Percentiles rank a stretch among this genome's conserved stretches.
phyloP scores from a whole-genome alignment of 192 early-diverging fungal species.

The Podila clonocystis region DNA sequence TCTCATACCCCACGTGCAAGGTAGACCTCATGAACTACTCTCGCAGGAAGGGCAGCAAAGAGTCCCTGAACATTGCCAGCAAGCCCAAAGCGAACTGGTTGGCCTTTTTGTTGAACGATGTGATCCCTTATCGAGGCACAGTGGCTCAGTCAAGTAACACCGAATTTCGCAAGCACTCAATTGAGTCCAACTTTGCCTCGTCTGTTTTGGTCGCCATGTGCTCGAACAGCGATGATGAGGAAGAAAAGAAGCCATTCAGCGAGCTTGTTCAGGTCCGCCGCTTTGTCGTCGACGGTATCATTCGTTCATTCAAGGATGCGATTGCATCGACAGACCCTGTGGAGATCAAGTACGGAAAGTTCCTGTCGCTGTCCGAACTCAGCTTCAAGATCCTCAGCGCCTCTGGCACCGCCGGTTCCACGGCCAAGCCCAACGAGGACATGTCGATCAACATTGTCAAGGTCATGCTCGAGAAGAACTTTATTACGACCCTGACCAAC shows the following conservation, averaged over 20 bases:
- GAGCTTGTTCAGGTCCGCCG: constrained; percentile 70
- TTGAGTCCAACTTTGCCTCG: constrained; percentile 74
- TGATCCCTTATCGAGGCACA: constrained; percentile 66
- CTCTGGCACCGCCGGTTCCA: constrained; percentile 17
- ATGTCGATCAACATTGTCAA: constrained; percentile 68
- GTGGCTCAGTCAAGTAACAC: constrained; percentile 55
- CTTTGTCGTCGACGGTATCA: constrained; percentile 74
- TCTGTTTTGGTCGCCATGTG: constrained; percentile 72
- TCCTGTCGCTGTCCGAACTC: constrained; percentile 74
- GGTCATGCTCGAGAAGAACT: constrained; percentile 91
- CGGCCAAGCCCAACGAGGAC: constrained; percentile 61
- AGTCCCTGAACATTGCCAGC: constrained; percentile 50
- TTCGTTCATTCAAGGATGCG: constrained; percentile 70
- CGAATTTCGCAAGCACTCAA: constrained; percentile 64
- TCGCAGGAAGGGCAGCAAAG: constrained; percentile 54
- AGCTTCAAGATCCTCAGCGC: constrained; percentile 73
- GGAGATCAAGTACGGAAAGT: constrained; percentile 72
- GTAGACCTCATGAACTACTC: constrained; percentile 71
- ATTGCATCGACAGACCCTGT: constrained; percentile 57
- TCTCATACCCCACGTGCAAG: constrained; percentile 86
- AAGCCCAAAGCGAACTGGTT: constrained; percentile 62
- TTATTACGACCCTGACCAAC: constrained; percentile 81
- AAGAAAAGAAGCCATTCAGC: constrained; percentile 62
- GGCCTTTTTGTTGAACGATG: constrained; percentile 69
- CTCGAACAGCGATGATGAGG: constrained; percentile 53